phyloP scores from a whole-genome alignment of 495 filamentous ascomycete genomes.

The Daldinia vernicosa region DNA sequence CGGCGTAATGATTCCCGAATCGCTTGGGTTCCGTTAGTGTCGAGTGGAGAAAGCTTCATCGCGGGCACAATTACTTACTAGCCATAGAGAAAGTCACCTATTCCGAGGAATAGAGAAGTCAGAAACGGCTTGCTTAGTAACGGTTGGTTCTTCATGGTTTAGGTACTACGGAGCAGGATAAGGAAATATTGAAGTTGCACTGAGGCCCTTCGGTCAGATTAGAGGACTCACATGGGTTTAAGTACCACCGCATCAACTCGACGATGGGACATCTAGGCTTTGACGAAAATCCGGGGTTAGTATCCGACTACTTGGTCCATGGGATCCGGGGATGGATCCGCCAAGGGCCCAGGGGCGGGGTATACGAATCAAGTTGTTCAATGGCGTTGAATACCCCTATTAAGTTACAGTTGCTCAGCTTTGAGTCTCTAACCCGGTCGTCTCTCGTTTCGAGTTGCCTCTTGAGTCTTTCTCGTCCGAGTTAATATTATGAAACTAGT shows the following conservation, averaged over 20 bases:
- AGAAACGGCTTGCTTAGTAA: conserved; percentile 48
- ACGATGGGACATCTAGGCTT: conserved; percentile 13
- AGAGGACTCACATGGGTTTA: conserved; percentile 22
- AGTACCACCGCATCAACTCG: conserved; percentile 17
- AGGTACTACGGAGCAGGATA: not conserved
- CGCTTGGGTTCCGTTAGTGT: conserved; percentile 34
- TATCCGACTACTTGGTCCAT: conserved; percentile 36
- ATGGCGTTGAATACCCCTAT: conserved; percentile 3
- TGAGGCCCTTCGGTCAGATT: not conserved
- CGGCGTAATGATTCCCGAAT: conserved; percentile 56
- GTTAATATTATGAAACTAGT: not conserved
- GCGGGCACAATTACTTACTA: conserved; percentile 35
- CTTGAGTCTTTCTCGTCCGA: not conserved
- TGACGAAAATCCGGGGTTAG: conserved; percentile 11
- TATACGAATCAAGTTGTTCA: conserved; percentile 6
- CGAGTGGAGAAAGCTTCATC: not conserved
- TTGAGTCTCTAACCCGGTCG: conserved; percentile 12
- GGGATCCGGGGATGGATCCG: conserved; percentile 8
- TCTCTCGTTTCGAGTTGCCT: conserved; percentile 1
- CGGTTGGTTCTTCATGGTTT: conserved; percentile 19
- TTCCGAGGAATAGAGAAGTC: conserved; percentile 48
- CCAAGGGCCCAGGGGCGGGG: conserved; percentile 25
- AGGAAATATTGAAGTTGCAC: not conserved
- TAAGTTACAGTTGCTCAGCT: not conserved
- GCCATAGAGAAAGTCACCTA: conserved; percentile 50